A percentile compares a stretch with the other conserved stretches of the same genome.
phyloP scores from a whole-genome alignment of 805 yeast genomes.

The Grigorovia humatica region DNA sequence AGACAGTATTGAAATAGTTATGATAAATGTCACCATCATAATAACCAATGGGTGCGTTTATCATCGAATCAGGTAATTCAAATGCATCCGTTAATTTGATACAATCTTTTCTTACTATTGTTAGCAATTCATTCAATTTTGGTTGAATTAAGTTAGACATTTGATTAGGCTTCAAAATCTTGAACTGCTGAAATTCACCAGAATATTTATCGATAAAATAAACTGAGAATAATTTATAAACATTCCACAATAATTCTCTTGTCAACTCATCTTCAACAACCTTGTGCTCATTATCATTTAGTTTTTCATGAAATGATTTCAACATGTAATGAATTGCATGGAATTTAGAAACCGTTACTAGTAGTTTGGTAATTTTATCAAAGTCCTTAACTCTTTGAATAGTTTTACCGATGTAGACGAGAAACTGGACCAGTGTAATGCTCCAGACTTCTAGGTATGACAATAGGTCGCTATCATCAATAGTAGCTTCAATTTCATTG shows the following conservation, averaged over 20 bases:
- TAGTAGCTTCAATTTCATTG: constrained; percentile 15
- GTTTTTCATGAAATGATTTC: constrained; percentile 22
- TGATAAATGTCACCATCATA: constrained; percentile 77
- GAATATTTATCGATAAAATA: constrained; percentile 60
- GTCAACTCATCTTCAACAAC: constrained; percentile 28
- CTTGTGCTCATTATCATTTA: constrained; percentile 13
- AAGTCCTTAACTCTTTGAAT: constrained; percentile 20
- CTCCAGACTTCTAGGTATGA: constrained; percentile 29
- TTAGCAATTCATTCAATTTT: constrained; percentile 37
- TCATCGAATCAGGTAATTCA: constrained; percentile 66
- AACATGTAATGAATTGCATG: constrained; percentile 33
- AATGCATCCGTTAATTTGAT: constrained; percentile 78
- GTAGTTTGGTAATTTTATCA: constrained; percentile 31
- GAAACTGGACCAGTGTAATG: constrained; percentile 19
- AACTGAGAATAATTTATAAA: constrained; percentile 56
- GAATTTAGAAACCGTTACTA: constrained; percentile 32
- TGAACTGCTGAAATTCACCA: constrained; percentile 59
- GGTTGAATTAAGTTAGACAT: constrained; percentile 34
- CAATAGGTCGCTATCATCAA: constrained; percentile 24
- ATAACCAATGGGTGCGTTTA: constrained; percentile 74
- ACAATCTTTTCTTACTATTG: constrained; percentile 52
- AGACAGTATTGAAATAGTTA: constrained; percentile 59
- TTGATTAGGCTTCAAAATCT: constrained; percentile 41
- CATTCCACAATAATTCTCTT: constrained; percentile 37
- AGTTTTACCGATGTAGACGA: constrained; percentile 20